Evolutionary conservation across 2,329 filamentous ascomycete genomes (phyloP).

Genomic region (Colletotrichum sp.): DNA sequence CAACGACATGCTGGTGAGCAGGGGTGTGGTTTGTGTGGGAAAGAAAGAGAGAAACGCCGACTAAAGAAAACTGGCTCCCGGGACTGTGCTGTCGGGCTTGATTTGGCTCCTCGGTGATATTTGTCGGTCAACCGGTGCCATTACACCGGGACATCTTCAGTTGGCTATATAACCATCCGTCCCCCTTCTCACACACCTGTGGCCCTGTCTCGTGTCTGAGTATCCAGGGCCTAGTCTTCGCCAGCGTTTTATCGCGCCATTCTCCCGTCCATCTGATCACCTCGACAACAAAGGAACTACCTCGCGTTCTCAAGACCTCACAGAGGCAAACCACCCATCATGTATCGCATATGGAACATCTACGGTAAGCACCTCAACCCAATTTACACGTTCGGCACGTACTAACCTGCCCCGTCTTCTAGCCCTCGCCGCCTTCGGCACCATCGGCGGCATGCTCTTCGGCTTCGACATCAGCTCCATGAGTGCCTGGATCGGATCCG

Average conservation of each 20-base stretch:
- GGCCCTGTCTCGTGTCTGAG: neutral
- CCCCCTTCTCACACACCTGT: neutral
- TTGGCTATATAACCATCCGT: neutral
- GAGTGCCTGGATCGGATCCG: slow-evolving; percentile 59
- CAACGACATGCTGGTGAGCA: neutral
- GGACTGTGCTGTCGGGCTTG: neutral
- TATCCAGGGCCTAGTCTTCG: neutral
- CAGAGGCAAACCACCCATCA: slow-evolving; percentile 19
- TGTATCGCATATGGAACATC: slow-evolving; percentile 42
- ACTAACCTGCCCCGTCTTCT: neutral
- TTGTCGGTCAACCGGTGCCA: neutral
- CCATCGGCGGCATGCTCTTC: slow-evolving; percentile 50
- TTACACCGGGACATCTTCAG: neutral
- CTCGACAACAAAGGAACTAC: neutral
- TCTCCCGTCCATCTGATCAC: neutral
- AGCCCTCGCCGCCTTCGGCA: slow-evolving; percentile 43
- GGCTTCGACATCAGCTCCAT: slow-evolving; percentile 65
- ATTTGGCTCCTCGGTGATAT: neutral
- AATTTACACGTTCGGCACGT: neutral
- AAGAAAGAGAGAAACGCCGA: neutral
- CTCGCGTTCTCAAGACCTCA: neutral
- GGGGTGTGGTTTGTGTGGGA: neutral
- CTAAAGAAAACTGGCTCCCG: neutral
- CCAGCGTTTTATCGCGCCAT: neutral
- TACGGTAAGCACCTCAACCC: slow-evolving; percentile 30